Evolutionary conservation across 495 filamentous ascomycete genomes (phyloP).

Genomic region (Apiosordaria backusii): DNA sequence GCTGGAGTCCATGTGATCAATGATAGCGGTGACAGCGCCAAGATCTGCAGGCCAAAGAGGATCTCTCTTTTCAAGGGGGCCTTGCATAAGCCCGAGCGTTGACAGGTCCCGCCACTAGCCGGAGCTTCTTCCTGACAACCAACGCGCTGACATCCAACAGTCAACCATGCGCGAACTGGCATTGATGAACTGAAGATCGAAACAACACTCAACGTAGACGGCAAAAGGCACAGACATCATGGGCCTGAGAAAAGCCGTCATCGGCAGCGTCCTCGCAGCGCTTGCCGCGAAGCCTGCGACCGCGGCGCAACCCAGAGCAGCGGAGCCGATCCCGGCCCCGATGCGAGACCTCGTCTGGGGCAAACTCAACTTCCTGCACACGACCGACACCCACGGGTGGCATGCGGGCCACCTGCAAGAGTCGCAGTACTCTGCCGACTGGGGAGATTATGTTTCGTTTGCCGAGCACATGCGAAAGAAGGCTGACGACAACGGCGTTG

Average conservation of each 20-base stretch:
- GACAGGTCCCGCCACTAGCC: conserved; percentile 5
- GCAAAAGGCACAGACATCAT: too few species aligned
- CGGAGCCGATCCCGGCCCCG: conserved; percentile 71
- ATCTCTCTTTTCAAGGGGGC: neutral
- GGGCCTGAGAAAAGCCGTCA: conserved; percentile 16
- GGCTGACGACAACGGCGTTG: conserved; percentile 72
- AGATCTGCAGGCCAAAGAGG: neutral
- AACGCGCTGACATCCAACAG: neutral
- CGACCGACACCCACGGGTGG: conserved; percentile 95
- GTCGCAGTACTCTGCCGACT: conserved; percentile 91
- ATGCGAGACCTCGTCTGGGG: conserved; percentile 84
- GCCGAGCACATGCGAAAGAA: conserved; percentile 72
- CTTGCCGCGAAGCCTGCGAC: conserved; percentile 27
- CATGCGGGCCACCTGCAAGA: conserved; percentile 90
- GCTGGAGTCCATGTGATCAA: neutral
- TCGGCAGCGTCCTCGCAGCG: conserved; percentile 29
- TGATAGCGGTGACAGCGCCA: neutral
- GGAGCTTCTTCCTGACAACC: neutral
- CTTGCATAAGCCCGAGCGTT: too few species aligned
- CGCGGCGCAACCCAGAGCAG: conserved; percentile 76
- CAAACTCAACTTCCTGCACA: conserved; percentile 90
- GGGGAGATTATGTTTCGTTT: conserved; percentile 97
- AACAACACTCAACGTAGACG: neutral
- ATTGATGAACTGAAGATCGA: neutral
- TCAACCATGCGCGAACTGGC: neutral